These are phyloP conservation scores for Flaveria linearis DNA, from an alignment of 129 eudicot genomes.

Conservation along the genomic window DNA sequence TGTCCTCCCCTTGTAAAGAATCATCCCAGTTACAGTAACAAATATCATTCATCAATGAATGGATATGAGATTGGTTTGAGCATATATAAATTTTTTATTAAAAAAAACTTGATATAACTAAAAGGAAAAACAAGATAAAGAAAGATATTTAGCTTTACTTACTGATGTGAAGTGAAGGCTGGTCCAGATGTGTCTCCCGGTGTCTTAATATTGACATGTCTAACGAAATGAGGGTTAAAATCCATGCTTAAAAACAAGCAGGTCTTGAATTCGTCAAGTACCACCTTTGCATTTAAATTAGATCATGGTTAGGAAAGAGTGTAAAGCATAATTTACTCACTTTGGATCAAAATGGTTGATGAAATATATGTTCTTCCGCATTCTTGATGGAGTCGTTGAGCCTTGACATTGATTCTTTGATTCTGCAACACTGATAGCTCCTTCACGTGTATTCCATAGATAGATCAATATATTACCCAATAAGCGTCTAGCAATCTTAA, in stretches of 20 bases:
- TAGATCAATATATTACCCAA: slow-evolving; percentile 92
- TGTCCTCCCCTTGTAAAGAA: slow-evolving; percentile 83
- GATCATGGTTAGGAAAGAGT: slow-evolving; percentile 13
- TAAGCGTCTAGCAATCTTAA: slow-evolving; percentile 90
- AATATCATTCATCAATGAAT: slow-evolving; percentile 94
- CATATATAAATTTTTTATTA: neutral
- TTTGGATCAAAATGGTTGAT: slow-evolving; percentile 89
- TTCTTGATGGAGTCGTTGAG: slow-evolving; percentile 32
- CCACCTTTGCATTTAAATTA: slow-evolving; percentile 14
- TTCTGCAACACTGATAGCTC: slow-evolving; percentile 89
- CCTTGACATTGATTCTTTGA: slow-evolving; percentile 67
- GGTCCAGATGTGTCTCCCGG: slow-evolving; percentile 95
- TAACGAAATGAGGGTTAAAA: slow-evolving; percentile 29
- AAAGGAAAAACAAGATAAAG: neutral
- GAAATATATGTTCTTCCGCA: slow-evolving; percentile 59
- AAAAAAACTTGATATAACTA: neutral
- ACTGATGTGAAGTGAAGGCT: slow-evolving; percentile 97
- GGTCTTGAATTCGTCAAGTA: neutral
- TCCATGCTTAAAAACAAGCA: neutral
- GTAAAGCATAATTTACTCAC: slow-evolving; percentile 38
- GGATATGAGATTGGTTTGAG: slow-evolving; percentile 74
- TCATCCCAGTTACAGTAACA: slow-evolving; percentile 98
- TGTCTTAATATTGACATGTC: slow-evolving; percentile 92
- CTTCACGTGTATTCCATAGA: slow-evolving; percentile 92
- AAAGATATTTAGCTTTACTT: slow-evolving; percentile 32